phyloP scores from a whole-genome alignment of 1,139 yeast species.

The Nakaseomyces sp. region DNA sequence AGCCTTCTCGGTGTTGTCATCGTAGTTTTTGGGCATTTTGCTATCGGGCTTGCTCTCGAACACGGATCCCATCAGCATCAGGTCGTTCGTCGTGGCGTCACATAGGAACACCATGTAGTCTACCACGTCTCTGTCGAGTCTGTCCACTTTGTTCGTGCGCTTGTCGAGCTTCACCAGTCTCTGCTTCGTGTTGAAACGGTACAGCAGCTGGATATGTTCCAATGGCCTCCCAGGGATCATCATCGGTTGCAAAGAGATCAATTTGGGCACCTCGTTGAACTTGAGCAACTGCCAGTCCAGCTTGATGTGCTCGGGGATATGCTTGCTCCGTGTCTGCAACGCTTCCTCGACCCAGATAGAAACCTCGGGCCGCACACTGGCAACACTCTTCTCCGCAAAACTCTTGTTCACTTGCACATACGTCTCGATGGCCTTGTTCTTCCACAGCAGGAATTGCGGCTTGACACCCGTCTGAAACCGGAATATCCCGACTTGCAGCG shows the following conservation, averaged over 20 bases:
- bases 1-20: constrained; percentile 31
- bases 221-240: constrained; percentile 53
- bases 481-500: constrained; percentile 55
- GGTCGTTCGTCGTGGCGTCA: constrained; percentile 60
- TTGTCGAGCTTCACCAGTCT: constrained; percentile 46
- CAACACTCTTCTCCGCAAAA: constrained; percentile 46
- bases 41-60: constrained; percentile 52
- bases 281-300: constrained; percentile 71
- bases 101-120: constrained; percentile 73
- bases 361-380: constrained; percentile 37
- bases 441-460: constrained; percentile 63
- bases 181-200: constrained; percentile 68
- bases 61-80: constrained; percentile 68
- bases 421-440: constrained; percentile 58
- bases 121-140: constrained; percentile 49
- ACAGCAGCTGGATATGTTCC: constrained; percentile 64
- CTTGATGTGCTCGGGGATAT: constrained; percentile 51
- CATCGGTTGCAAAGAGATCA: constrained; percentile 60
- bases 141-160: constrained; percentile 38
- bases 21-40: constrained; percentile 31
- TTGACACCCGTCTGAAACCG: constrained; percentile 55
- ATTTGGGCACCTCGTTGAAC: constrained; percentile 63
- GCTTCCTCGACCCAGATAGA: constrained; percentile 59
- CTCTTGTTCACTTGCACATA: constrained; percentile 60
- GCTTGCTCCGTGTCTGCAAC: constrained; percentile 40